Evolutionary conservation across 2,329 filamentous ascomycete species (phyloP).

Genomic region (Diaporthe sp.): DNA sequence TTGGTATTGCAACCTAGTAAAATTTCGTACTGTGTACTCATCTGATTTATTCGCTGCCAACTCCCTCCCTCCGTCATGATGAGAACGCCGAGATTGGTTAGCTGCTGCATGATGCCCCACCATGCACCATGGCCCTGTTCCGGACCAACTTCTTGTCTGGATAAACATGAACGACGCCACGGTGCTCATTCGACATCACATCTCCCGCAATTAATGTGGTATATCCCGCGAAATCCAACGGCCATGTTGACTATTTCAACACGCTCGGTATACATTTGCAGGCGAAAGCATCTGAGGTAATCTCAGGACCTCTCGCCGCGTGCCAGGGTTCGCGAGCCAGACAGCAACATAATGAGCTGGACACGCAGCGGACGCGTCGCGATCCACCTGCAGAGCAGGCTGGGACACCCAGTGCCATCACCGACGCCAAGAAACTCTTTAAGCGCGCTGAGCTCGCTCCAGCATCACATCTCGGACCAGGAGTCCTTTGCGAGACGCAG

Average conservation of each 20-base stretch:
- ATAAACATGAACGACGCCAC: background rate
- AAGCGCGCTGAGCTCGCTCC: background rate
- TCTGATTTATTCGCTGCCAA: background rate
- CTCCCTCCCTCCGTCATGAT: too few relatives aligned
- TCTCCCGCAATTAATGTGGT: background rate
- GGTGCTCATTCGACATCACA: background rate
- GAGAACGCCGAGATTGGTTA: background rate
- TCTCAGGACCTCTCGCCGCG: background rate
- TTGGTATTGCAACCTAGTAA: background rate
- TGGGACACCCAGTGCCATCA: background rate
- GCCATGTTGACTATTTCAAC: background rate
- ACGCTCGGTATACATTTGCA: background rate
- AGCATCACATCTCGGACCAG: background rate
- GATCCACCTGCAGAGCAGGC: background rate
- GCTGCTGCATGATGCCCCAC: constrained; percentile 8
- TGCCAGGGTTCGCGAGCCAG: background rate
- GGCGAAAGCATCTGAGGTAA: background rate
- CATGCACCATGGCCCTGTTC: background rate
- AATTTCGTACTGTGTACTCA: background rate
- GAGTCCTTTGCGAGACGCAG: background rate
- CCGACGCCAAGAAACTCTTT: too few relatives aligned
- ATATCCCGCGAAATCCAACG: too few relatives aligned
- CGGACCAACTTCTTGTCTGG: background rate
- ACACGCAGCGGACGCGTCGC: background rate
- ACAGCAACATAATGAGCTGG: background rate